Evolutionary conservation across 2,329 filamentous ascomycete genomes (phyloP).

Genomic region (Ascochyta lentis): DNA sequence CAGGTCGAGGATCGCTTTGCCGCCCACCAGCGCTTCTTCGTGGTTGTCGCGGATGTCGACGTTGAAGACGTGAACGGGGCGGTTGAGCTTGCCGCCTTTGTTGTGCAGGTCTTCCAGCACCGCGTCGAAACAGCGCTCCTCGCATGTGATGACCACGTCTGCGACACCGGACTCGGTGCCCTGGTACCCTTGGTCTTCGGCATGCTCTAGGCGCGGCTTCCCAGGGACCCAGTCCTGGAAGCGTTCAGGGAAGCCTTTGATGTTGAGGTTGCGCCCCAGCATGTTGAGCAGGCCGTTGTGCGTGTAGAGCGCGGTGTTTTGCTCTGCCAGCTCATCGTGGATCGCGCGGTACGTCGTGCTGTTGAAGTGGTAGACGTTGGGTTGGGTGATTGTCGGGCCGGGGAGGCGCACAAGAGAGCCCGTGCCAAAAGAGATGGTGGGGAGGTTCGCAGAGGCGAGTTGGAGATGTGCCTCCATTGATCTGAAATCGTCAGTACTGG

Average conservation of each 20-base stretch:
- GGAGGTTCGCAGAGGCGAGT: conserved; percentile 81
- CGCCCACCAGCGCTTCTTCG: conserved; percentile 90
- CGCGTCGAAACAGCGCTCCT: conserved; percentile 97
- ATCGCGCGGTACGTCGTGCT: conserved; percentile 94
- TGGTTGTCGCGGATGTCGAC: conserved; percentile 99
- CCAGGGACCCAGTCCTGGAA: conserved; percentile 98
- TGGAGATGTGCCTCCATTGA: conserved; percentile 99
- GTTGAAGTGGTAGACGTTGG: conserved; percentile 98
- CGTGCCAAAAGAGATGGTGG: conserved; percentile 98
- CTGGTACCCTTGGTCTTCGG: conserved; percentile 73
- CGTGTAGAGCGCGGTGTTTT: conserved; percentile 86
- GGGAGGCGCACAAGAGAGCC: conserved; percentile 93
- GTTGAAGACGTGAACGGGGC: conserved; percentile 96
- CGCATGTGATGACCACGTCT: conserved; percentile 95
- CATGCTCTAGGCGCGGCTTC: conserved; percentile 75
- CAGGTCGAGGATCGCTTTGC: conserved; percentile 88
- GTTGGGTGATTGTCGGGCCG: conserved; percentile 87
- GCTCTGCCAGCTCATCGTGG: conserved; percentile 85
- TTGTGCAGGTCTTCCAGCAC: conserved; percentile 92
- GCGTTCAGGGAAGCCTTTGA: conserved; percentile 95
- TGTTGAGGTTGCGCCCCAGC: conserved; percentile 86
- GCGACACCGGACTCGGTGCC: conserved; percentile 90
- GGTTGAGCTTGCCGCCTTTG: conserved; percentile 84
- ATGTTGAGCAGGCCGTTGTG: conserved; percentile 95
- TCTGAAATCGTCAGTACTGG: conserved; percentile 50